These are phyloP conservation scores for Dothideomycetes sp. DNA, from an alignment of 2,329 filamentous ascomycete genomes.

Conservation along the genomic window DNA sequence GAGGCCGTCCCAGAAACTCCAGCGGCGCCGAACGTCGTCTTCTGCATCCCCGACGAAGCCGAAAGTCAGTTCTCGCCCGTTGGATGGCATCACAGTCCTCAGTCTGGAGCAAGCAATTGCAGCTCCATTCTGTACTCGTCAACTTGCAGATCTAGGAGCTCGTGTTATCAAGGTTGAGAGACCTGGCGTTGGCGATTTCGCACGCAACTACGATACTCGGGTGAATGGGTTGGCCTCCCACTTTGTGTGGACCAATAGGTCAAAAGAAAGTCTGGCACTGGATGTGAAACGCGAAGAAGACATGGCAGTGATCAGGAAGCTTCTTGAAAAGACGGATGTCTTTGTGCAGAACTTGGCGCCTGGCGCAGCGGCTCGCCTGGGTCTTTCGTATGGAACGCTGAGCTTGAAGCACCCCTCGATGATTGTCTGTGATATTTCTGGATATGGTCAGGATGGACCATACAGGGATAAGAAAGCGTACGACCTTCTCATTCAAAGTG, in stretches of 20 bases:
- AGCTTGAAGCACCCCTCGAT: constrained; percentile 31
- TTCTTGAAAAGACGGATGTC: constrained; percentile 37
- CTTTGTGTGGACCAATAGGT: constrained; percentile 46
- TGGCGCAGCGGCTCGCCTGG: constrained; percentile 36
- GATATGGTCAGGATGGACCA: constrained; percentile 41
- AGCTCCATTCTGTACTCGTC: constrained; percentile 43
- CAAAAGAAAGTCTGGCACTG: constrained; percentile 42
- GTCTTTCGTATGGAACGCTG: constrained; percentile 35
- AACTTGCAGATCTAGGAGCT: constrained; percentile 43
- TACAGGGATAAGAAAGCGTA: constrained; percentile 46
- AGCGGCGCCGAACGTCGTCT: too few relatives aligned
- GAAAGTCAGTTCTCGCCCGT: constrained; percentile 16
- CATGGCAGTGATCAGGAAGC: constrained; percentile 30
- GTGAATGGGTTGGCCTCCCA: constrained; percentile 41
- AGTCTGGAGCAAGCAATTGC: constrained; percentile 45
- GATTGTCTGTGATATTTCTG: constrained; percentile 45
- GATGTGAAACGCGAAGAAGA: constrained; percentile 37
- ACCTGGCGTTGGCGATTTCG: constrained; percentile 41
- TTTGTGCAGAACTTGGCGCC: constrained; percentile 45
- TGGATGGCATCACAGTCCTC: constrained; percentile 39
- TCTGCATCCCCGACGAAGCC: too few relatives aligned
- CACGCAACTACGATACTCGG: constrained; percentile 39
- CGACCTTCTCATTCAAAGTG: constrained; percentile 44
- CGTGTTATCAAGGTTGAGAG: constrained; percentile 46
- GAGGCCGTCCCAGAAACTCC: too few relatives aligned